phyloP scores from a whole-genome alignment of 768 basidiomycete genomes.

The Termitomyces titanicus region DNA sequence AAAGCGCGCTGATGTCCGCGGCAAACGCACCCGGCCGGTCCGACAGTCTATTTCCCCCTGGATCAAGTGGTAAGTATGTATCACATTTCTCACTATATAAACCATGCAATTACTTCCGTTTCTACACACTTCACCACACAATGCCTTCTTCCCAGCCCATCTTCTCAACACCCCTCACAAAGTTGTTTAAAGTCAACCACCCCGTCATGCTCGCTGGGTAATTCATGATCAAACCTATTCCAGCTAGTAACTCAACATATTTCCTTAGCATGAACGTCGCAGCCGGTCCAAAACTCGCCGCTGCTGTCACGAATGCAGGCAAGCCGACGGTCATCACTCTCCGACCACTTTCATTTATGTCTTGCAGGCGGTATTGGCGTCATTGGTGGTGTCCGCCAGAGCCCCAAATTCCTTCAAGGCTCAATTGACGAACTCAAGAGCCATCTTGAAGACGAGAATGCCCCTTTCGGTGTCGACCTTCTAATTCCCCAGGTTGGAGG shows the following conservation, averaged over 20 bases:
- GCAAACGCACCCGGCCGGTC: constrained; percentile 2
- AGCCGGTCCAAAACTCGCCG: constrained; percentile 80
- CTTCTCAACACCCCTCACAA: constrained; percentile 72
- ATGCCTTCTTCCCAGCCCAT: constrained; percentile 68
- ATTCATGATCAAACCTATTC: neutral
- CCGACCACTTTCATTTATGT: neutral
- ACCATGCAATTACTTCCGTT: neutral
- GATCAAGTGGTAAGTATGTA: too few relatives aligned
- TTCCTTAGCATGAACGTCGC: constrained; percentile 75
- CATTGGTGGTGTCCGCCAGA: constrained; percentile 79
- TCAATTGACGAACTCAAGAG: constrained; percentile 72
- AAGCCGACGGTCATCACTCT: constrained; percentile 1
- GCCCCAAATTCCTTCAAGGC: constrained; percentile 63
- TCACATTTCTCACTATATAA: constrained; percentile 3
- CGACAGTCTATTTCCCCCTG: neutral
- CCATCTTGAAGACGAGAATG: constrained; percentile 68
- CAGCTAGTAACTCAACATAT: too few relatives aligned
- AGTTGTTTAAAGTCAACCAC: constrained; percentile 73
- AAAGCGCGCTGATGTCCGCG: constrained; percentile 9
- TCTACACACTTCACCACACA: constrained; percentile 14
- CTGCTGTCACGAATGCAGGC: constrained; percentile 90
- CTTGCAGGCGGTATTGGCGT: constrained; percentile 73
- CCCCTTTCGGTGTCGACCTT: constrained; percentile 81
- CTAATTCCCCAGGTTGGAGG: constrained; percentile 82
- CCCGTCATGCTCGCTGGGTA: constrained; percentile 82